These are phyloP conservation scores for Fusarium nisikadoi DNA, from an alignment of 2,329 filamentous ascomycete species.

Conservation along the genomic window DNA sequence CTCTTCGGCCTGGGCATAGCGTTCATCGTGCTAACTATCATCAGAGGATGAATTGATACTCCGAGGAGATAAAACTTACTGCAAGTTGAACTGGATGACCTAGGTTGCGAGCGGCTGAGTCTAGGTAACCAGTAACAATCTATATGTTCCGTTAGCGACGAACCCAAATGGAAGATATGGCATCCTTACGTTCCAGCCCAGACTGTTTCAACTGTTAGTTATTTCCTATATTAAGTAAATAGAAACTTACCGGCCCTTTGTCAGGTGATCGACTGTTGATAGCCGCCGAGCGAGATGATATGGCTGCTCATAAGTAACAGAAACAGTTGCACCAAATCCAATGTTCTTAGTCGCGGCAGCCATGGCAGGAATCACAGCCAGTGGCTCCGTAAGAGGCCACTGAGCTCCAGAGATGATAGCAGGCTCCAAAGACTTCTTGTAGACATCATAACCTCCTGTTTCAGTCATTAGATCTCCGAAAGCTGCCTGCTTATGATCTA, in stretches of 20 bases:
- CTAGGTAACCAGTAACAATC: conserved; percentile 77
- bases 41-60: not conserved
- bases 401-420: conserved; percentile 72
- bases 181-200: conserved; percentile 65
- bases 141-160: conserved; percentile 44
- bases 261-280: conserved; percentile 75
- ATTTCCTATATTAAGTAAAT: fast-evolving
- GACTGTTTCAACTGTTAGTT: conserved; percentile 43
- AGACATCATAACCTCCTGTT: conserved; percentile 74
- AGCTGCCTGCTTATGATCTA: fast-evolving
- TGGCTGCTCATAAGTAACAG: conserved; percentile 77
- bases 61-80: conserved; percentile 6
- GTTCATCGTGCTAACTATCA: conserved; percentile 66
- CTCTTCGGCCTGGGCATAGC: conserved; percentile 72
- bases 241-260: conserved; percentile 62
- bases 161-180: not conserved
- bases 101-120: conserved; percentile 74
- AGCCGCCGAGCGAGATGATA: conserved; percentile 74
- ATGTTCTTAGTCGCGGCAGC: conserved; percentile 75
- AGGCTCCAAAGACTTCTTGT: conserved; percentile 68
- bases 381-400: conserved; percentile 77
- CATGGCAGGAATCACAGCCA: conserved; percentile 74
- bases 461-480: not conserved
- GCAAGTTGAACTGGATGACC: conserved; percentile 64
- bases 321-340: conserved; percentile 75